phyloP scores from a whole-genome alignment of 768 basidiomycete species.

The Hebeloma cylindrosporum region DNA sequence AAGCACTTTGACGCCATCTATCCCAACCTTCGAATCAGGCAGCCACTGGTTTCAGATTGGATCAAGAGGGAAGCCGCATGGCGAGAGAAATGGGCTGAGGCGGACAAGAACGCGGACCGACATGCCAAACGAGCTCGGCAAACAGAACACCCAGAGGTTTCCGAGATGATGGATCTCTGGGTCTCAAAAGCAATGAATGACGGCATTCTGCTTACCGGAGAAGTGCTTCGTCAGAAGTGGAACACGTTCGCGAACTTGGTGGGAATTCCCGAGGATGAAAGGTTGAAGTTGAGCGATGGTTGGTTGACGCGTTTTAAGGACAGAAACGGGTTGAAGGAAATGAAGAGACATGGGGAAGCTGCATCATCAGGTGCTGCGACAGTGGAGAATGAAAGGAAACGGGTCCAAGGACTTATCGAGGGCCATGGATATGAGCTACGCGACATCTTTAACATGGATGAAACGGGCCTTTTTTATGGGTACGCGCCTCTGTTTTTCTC shows the following conservation, averaged over 20 bases:
- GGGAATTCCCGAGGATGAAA: conserved; percentile 32
- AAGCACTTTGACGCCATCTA: conserved; percentile 30
- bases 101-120: conserved; percentile 2
- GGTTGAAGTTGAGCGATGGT: conserved; percentile 33
- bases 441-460: conserved; percentile 40
- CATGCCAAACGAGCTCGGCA: conserved; percentile 26
- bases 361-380: conserved; percentile 23
- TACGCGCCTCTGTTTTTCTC: conserved; percentile 16
- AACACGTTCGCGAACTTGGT: conserved; percentile 31
- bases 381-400: conserved; percentile 25
- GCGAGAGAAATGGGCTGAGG: conserved; percentile 18
- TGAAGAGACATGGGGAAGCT: conserved; percentile 35
- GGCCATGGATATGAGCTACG: conserved; percentile 23
- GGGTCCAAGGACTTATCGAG: conserved; percentile 27
- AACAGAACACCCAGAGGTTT: conserved; percentile 33
- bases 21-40: conserved; percentile 33
- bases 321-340: conserved; percentile 22
- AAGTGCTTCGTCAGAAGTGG: conserved; percentile 37
- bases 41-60: conserved; percentile 34
- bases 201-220: conserved; percentile 32
- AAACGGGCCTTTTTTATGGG: conserved; percentile 36
- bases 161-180: conserved; percentile 37
- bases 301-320: conserved; percentile 32
- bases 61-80: conserved; percentile 29
- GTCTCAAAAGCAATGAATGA: conserved; percentile 33